Evolutionary conservation across 768 basidiomycete species (phyloP), one percentile per base, ranked within the genome.

Genomic region (Rubroboletus pulcherrimus): DNA sequence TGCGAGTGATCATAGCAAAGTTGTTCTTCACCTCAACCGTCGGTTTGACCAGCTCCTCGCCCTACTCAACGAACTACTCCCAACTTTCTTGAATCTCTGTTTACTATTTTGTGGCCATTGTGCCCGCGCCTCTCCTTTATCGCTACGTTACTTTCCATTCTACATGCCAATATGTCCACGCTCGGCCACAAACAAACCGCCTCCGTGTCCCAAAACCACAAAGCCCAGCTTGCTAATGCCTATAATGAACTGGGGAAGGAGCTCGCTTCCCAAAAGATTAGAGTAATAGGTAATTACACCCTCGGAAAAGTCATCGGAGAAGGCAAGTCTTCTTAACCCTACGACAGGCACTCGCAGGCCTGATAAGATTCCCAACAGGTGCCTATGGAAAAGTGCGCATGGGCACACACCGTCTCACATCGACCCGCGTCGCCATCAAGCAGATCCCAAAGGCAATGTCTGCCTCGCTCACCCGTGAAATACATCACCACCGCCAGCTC

Each of bases 171-270:
- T 50, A 83, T 83, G 81, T 75, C 78, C 60, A 62, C 71, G 34
- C 79, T 75, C 61, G 79, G 78, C 62, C 86, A 87, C 76, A 84
- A 80, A 71, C 80, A 81, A 56, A 76, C 83, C 38, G 75, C 74
- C 56, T 87, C 85, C 58, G 72, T 86, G 59, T 75, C 80, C 47
- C 83, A 86, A 74, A 92, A 91, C 72, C 81, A 87, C 74, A 91
- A 87, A 74, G 90, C 88, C 30, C 85, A 94, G 71, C 91, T 98
- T 68, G 89, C 89, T 66, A 92, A 84, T 71, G 95, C 95, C 56
- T 98, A 98, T 78, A 94, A 94, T 75, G 94, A 96, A 79, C 83
- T 98, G 7, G 95, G 94, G 62, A 96, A 89, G 77, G 95, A 97
- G 73, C 84, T 98, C 30, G 86, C 89, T n/a, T 92, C 91, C 26